Conservation (phyloP, 176 grass and related monocot genomes). For the Olyra latifolia region DNA sequence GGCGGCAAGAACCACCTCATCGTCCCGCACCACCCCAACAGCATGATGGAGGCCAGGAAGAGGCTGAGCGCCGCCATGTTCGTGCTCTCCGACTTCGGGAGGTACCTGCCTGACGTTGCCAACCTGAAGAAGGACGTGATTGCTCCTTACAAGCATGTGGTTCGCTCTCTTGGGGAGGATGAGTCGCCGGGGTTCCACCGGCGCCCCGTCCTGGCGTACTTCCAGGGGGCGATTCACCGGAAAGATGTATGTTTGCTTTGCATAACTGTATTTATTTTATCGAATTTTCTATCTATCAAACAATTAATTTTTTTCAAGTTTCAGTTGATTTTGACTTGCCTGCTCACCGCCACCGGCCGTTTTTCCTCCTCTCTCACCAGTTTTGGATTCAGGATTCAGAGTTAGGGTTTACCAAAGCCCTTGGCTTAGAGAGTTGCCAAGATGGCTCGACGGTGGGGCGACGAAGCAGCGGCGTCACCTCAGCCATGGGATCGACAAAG, state of each 20-base stretch:
- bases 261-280: background rate
- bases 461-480: too few species aligned
- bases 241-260: conserved; percentile 65
- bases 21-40: conserved; percentile 86
- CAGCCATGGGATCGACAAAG: too few species aligned
- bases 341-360: too few species aligned
- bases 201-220: conserved; percentile 60
- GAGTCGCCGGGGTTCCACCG: conserved; percentile 52
- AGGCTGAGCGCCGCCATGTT: conserved; percentile 67
- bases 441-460: too few species aligned
- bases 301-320: too few species aligned
- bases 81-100: conserved; percentile 75
- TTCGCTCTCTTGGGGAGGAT: conserved; percentile 45
- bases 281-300: too few species aligned
- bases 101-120: conserved; percentile 67
- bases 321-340: too few species aligned
- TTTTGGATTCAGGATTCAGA: too few species aligned
- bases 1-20: conserved; percentile 75
- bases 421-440: too few species aligned
- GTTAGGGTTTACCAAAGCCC: too few species aligned
- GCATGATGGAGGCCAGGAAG: conserved; percentile 73
- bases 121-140: conserved; percentile 90
- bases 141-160: conserved; percentile 80
- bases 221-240: conserved; percentile 81
- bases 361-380: too few species aligned